Evolutionary conservation across 2,329 filamentous ascomycete species (phyloP).

Genomic region (Cytospora chrysosperma): DNA sequence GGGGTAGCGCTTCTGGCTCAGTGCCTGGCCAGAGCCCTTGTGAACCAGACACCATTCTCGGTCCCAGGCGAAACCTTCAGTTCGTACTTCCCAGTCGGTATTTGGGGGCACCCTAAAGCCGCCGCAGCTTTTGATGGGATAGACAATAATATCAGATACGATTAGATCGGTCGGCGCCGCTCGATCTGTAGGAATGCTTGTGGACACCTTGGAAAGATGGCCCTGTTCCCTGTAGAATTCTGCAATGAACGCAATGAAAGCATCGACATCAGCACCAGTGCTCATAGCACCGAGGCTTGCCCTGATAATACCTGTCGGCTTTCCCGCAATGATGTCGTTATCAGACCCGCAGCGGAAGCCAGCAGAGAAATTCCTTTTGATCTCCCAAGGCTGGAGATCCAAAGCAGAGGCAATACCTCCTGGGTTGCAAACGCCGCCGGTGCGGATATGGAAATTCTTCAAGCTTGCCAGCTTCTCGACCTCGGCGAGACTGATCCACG

Average conservation of each 20-base stretch:
- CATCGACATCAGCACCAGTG: constrained; percentile 68
- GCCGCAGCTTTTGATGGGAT: constrained; percentile 92
- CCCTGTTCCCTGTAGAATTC: constrained; percentile 59
- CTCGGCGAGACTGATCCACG: constrained; percentile 78
- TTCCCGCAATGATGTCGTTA: constrained; percentile 77
- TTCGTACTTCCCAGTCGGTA: constrained; percentile 70
- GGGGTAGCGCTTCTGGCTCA: constrained; percentile 87
- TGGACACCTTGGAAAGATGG: not conserved
- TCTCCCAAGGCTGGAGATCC: constrained; percentile 74
- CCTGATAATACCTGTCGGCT: constrained; percentile 83
- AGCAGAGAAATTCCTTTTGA: constrained; percentile 79
- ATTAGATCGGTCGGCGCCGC: constrained; percentile 36
- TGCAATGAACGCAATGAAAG: constrained; percentile 67
- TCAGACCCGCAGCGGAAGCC: constrained; percentile 84
- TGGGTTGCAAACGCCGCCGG: constrained; percentile 88
- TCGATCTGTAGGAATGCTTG: not conserved
- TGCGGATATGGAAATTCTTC: constrained; percentile 79
- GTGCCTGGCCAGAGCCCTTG: constrained; percentile 74
- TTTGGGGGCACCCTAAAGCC: constrained; percentile 68
- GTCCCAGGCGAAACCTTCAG: constrained; percentile 89
- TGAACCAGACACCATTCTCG: constrained; percentile 95
- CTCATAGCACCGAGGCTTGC: constrained; percentile 91
- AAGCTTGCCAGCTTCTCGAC: constrained; percentile 83
- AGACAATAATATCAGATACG: constrained; percentile 70
- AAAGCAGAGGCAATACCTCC: constrained; percentile 77